A percentile compares a stretch with the other conserved stretches of the same genome.
These are phyloP conservation scores for Spiraea crenata DNA, from an alignment of 331 rosid species.

Conservation along the genomic window DNA sequence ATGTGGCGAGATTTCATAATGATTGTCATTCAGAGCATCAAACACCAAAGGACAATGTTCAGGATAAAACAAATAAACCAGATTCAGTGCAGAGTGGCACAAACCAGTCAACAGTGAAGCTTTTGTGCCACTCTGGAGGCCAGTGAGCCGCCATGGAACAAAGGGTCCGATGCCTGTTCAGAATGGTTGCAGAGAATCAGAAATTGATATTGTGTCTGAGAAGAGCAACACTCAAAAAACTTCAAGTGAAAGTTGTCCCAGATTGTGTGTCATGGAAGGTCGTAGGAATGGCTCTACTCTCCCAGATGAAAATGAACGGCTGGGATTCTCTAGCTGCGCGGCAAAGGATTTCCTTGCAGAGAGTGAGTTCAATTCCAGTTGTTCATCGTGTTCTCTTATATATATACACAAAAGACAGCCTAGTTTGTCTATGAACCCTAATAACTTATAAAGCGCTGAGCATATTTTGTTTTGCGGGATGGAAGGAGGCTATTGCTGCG, in stretches of 20 bases:
- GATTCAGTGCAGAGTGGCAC: constrained; percentile 38
- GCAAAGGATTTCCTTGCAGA: constrained; percentile 62
- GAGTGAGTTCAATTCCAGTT: constrained; percentile 43
- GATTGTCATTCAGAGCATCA: constrained; percentile 35
- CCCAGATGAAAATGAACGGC: constrained; percentile 28
- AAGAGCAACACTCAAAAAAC: constrained; percentile 29
- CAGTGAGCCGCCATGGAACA: constrained; percentile 43
- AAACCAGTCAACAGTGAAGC: constrained; percentile 39
- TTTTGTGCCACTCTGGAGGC: no score
- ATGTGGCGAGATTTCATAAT: constrained; percentile 33
- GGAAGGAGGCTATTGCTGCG: constrained; percentile 66
- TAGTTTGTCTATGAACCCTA: not conserved
- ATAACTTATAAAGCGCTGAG: not conserved
- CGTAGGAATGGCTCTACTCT: constrained; percentile 19
- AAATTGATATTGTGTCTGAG: constrained; percentile 30
- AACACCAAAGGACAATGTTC: constrained; percentile 38
- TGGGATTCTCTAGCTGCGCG: constrained; percentile 32
- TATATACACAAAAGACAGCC: not conserved
- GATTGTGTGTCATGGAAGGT: constrained; percentile 30
- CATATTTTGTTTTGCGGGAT: constrained; percentile 48
- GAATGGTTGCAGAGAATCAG: constrained; percentile 35
- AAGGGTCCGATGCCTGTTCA: constrained; percentile 39
- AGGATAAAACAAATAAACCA: constrained; percentile 44
- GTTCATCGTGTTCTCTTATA: not conserved
- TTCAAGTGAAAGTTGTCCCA: constrained; percentile 30